Evolutionary conservation across 225 moss, liverwort and hornwort species (phyloP), one percentile per base, ranked within the genome.

Genomic region (Rhytidiadelphus loreus): DNA sequence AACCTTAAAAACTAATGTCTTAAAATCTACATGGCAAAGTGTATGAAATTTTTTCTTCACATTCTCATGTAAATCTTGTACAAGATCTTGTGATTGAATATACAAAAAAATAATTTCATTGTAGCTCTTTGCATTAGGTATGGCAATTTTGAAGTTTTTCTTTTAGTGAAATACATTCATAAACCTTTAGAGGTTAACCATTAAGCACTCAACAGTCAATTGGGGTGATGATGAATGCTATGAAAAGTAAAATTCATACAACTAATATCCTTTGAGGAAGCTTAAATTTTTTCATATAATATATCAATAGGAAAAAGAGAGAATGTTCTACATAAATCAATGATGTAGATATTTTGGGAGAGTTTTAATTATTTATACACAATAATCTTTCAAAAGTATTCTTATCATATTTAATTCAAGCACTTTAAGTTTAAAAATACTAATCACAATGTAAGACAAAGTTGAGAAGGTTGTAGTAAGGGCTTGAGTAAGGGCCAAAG

Each of bases 401-500:
- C 2, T 43, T 43, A 26, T 26, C 5, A 3, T 43, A 15, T 26
- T 16, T 71, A 71, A 15, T 26, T 43, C 0, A 16, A 71, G 9
- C 1, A 26, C 25, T 8, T 8, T 5, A 4, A 1, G 8, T 16
- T 39, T 15, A 5, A 43, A 41, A 71, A 15, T 20, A 71, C 9
- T 65, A 26, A 43, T 71, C 5, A 16, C 26, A 43, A 43, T 41
- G 41, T 41, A 71, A 16, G 9, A 26, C 9, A 26, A 70, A 50
- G 3, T 50, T 4, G 13, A 70, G 8, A 25, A 70, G 41, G 8
- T 41, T 41, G 25, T 37, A 5, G 6, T 37, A 68, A 23, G 1
- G 12, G 4, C 0, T 2, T 14, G 20, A 5, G 6, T 37, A 68
- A 23, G 1, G 12, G 4, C 0, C 1, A 39, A 0, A 70, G 2